Evolutionary conservation across 2,329 filamentous ascomycete genomes (phyloP).

Genomic region (Fusarium avenaceum): DNA sequence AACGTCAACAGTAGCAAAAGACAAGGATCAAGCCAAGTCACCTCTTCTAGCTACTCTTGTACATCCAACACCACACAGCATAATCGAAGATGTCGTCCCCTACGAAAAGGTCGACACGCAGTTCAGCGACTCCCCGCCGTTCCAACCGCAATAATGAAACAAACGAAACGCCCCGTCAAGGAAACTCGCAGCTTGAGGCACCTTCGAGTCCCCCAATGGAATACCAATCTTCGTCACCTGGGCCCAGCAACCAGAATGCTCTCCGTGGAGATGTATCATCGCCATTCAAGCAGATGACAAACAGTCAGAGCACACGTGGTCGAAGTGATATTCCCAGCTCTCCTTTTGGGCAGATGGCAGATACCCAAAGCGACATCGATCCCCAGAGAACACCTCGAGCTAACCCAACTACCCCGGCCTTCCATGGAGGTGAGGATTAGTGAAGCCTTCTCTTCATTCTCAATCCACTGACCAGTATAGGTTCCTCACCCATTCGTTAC

Average conservation of each 20-base stretch:
- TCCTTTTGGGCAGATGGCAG: constrained; percentile 70
- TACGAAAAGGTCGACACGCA: constrained; percentile 62
- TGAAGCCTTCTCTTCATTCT: neutral
- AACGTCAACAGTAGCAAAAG: constrained; percentile 42
- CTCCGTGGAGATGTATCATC: constrained; percentile 62
- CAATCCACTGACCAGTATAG: constrained; percentile 61
- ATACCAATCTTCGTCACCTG: constrained; percentile 68
- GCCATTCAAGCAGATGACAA: constrained; percentile 69
- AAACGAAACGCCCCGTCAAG: constrained; percentile 60
- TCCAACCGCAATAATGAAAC: constrained; percentile 57
- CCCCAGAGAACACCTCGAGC: constrained; percentile 79
- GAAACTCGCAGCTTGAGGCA: constrained; percentile 62
- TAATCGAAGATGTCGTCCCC: constrained; percentile 58
- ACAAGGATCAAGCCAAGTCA: constrained; percentile 31
- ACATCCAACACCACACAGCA: constrained; percentile 16
- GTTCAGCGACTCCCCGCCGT: constrained; percentile 61
- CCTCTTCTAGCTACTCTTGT: constrained; percentile 17
- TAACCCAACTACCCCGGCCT: constrained; percentile 67
- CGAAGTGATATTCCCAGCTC: constrained; percentile 66
- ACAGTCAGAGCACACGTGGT: constrained; percentile 65
- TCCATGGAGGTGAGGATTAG: constrained; percentile 70
- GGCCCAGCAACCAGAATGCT: constrained; percentile 46
- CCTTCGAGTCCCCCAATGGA: constrained; percentile 83
- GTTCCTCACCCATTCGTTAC: constrained; percentile 93
- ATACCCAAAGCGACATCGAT: constrained; percentile 66